These are phyloP conservation scores for Pseudogymnoascus sp. DNA, from an alignment of 2,329 filamentous ascomycete species.

Conservation along the genomic window DNA sequence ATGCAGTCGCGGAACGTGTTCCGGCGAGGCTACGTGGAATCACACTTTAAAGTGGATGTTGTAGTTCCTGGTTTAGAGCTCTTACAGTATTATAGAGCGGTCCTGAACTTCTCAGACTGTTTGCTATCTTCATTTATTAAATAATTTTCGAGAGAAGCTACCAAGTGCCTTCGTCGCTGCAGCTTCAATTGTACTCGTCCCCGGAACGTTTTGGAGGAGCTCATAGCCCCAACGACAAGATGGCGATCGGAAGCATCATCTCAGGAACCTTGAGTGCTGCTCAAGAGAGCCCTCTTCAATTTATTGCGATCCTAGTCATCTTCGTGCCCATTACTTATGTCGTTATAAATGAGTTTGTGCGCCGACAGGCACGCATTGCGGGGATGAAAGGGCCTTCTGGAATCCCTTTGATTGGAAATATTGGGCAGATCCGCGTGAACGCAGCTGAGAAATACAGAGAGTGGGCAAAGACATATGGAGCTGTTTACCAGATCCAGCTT, in stretches of 20 bases:
- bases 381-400: constrained; percentile 41
- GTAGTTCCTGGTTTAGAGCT: background rate
- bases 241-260: constrained; percentile 19
- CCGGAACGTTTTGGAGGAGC: background rate
- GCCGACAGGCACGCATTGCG: constrained; percentile 31
- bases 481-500: constrained; percentile 48
- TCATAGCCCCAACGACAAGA: constrained; percentile 6
- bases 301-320: constrained; percentile 8
- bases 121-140: background rate
- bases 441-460: constrained; percentile 48
- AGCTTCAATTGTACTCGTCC: background rate
- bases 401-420: constrained; percentile 45
- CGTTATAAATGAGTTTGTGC: constrained; percentile 19
- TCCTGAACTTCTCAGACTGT: background rate
- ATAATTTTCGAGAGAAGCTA: background rate
- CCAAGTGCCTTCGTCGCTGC: background rate
- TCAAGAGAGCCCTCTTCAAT: constrained; percentile 15
- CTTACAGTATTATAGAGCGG: background rate
- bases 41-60: background rate
- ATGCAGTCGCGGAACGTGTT: background rate
- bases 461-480: constrained; percentile 42
- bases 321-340: constrained; percentile 19
- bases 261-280: constrained; percentile 1
- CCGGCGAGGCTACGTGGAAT: background rate
- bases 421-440: constrained; percentile 45